phyloP scores from a whole-genome alignment of 148 eudicot species.

The Salicornia ramosissima region DNA sequence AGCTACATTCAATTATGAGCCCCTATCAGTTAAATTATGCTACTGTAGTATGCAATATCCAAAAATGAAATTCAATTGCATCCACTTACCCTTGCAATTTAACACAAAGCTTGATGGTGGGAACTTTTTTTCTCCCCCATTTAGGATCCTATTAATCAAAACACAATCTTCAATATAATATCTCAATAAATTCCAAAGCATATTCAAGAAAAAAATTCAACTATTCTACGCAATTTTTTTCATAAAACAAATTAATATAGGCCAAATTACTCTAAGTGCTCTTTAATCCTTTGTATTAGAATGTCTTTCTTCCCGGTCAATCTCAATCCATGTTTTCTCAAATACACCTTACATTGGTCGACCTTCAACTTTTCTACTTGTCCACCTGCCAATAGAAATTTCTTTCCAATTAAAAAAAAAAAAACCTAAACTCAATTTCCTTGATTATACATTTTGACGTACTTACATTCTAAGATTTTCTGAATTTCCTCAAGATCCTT shows the following conservation, averaged over 20 bases:
- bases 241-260: background rate
- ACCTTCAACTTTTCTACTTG: conserved; percentile 64
- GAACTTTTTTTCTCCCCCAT: conserved; percentile 59
- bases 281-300: conserved; percentile 62
- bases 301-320: conserved; percentile 60
- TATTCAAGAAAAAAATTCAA: too few relatives aligned
- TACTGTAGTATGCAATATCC: background rate
- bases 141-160: conserved; percentile 39
- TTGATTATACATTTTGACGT: background rate
- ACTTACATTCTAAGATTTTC: conserved; percentile 46
- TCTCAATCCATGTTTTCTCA: conserved; percentile 72
- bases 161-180: background rate
- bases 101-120: conserved; percentile 67
- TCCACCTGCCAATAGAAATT: conserved; percentile 40
- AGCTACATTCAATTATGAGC: background rate
- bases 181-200: background rate
- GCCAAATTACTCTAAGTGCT: conserved; percentile 51
- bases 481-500: conserved; percentile 43
- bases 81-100: conserved; percentile 66
- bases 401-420: background rate
- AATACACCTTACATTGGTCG: conserved; percentile 76
- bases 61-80: background rate
- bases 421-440: background rate
- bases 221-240: background rate
- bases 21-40: background rate